Percentiles rank a stretch among this genome's conserved stretches.
These are phyloP conservation scores for Cryptococcus deneoformans DNA, from an alignment of 1,284 basidiomycete genomes.

Conservation along the genomic window DNA sequence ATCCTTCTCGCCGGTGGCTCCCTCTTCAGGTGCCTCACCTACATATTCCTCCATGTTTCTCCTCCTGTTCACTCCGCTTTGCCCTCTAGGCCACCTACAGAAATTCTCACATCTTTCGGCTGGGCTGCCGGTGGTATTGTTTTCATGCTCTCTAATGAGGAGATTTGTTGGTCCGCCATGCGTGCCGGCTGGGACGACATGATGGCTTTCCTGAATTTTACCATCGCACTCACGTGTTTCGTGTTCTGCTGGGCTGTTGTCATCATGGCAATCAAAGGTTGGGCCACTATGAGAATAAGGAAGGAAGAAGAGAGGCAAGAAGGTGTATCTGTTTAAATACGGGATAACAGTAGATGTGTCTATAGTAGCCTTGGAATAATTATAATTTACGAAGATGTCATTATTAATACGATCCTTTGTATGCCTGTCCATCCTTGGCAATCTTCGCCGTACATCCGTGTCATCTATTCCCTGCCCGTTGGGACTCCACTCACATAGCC, in stretches of 20 bases:
- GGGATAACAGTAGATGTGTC: not conserved
- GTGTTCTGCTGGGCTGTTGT: conserved; percentile 74
- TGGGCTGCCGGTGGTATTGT: conserved; percentile 79
- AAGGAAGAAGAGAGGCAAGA: conserved; percentile 3
- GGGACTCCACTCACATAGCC: too few relatives aligned
- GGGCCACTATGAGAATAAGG: conserved; percentile 46
- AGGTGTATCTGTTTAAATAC: not conserved
- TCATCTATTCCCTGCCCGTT: too few relatives aligned
- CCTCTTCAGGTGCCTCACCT: conserved; percentile 61
- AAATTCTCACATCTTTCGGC: conserved; percentile 84
- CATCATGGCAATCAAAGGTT: conserved; percentile 72
- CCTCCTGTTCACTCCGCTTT: conserved; percentile 60
- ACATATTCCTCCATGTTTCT: conserved; percentile 89
- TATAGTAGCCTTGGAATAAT: not conserved
- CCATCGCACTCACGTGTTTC: conserved; percentile 74
- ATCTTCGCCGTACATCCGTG: too few relatives aligned
- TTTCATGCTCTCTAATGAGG: conserved; percentile 91
- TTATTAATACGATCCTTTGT: too few relatives aligned
- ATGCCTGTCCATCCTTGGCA: too few relatives aligned
- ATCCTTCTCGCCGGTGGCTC: conserved; percentile 74
- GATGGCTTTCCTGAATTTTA: conserved; percentile 48
- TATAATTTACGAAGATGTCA: too few relatives aligned
- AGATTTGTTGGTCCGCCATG: conserved; percentile 89
- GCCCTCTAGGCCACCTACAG: conserved; percentile 91
- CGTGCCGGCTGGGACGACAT: conserved; percentile 78